A percentile compares a stretch with the other conserved stretches of the same genome.
Evolutionary conservation across 352 stramenopile genomes (phyloP).

Genomic region (Pilasporangium apinafurcum): DNA sequence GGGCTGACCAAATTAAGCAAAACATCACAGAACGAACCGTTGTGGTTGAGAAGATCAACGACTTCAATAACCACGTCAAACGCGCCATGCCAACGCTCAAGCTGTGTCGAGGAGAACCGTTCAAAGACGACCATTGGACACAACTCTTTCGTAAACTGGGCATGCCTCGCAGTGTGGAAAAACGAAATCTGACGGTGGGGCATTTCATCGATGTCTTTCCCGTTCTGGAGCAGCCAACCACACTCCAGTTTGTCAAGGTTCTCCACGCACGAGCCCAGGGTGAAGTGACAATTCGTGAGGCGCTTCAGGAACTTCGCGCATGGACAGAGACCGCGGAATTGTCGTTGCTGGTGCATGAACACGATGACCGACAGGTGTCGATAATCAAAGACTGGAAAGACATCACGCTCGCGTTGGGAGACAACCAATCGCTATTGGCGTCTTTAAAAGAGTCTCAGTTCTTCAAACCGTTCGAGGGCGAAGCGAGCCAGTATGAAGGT

Average conservation of each 20-base stretch:
- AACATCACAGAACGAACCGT: constrained; percentile 36
- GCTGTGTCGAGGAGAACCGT: constrained; percentile 91
- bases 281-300: constrained; percentile 94
- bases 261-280: constrained; percentile 85
- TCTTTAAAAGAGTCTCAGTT: constrained; percentile 95
- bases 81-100: constrained; percentile 90
- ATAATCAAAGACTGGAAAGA: constrained; percentile 97
- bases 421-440: constrained; percentile 93
- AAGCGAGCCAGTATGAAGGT: constrained; percentile 86
- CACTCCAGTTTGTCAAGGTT: constrained; percentile 92
- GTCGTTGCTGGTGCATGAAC: constrained; percentile 83
- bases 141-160: constrained; percentile 91
- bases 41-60: constrained; percentile 71
- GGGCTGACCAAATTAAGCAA: constrained; percentile 83
- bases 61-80: constrained; percentile 83
- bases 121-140: constrained; percentile 96
- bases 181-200: constrained; percentile 87
- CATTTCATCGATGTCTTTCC: constrained; percentile 87
- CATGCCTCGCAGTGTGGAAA: constrained; percentile 75
- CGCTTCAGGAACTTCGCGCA: constrained; percentile 89
- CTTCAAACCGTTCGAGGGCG: constrained; percentile 93
- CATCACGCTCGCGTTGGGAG: constrained; percentile 89
- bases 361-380: constrained; percentile 62
- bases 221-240: constrained; percentile 71
- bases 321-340: constrained; percentile 92